Percentiles rank a stretch among this genome's conserved stretches.
Conservation (phyloP, 2,329 filamentous ascomycete species). For the Colletotrichum salicis region DNA sequence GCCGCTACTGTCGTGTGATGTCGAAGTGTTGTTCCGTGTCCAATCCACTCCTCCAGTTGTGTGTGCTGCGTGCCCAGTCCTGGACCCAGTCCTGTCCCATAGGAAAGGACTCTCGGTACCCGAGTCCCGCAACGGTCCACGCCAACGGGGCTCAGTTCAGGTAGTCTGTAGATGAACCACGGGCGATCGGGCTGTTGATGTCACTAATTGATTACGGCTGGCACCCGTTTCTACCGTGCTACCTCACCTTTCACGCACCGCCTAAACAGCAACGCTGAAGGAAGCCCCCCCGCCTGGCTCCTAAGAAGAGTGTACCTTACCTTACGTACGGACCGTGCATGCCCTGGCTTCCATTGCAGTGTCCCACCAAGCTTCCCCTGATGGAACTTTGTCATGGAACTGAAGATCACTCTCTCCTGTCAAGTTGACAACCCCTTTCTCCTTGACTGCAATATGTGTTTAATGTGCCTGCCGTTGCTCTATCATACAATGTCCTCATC, state of each 20-base stretch:
- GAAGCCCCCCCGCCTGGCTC: background rate
- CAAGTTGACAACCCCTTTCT: no score
- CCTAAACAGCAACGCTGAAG: background rate
- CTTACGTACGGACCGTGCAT: conserved; percentile 11
- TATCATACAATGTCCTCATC: no score
- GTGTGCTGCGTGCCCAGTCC: conserved; percentile 1
- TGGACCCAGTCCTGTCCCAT: background rate
- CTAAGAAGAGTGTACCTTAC: no score
- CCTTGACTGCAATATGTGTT: no score
- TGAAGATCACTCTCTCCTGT: no score
- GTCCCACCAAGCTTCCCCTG: background rate
- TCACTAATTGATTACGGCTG: conserved; percentile 28
- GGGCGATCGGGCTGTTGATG: conserved; percentile 27
- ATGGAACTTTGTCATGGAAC: background rate
- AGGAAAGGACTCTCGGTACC: conserved; percentile 9
- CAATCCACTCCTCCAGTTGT: background rate
- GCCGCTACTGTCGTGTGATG: conserved; percentile 18
- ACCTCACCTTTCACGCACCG: background rate
- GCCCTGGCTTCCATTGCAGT: background rate
- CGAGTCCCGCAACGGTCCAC: conserved; percentile 22
- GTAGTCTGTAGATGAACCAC: background rate
- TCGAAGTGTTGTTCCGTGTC: conserved; percentile 8
- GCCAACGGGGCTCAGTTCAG: background rate
- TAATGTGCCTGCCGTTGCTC: no score
- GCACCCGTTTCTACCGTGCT: background rate